Percentiles rank a stretch among this genome's conserved stretches.
Evolutionary conservation across 768 basidiomycete species (phyloP).

Genomic region (Leccinellum albellum): DNA sequence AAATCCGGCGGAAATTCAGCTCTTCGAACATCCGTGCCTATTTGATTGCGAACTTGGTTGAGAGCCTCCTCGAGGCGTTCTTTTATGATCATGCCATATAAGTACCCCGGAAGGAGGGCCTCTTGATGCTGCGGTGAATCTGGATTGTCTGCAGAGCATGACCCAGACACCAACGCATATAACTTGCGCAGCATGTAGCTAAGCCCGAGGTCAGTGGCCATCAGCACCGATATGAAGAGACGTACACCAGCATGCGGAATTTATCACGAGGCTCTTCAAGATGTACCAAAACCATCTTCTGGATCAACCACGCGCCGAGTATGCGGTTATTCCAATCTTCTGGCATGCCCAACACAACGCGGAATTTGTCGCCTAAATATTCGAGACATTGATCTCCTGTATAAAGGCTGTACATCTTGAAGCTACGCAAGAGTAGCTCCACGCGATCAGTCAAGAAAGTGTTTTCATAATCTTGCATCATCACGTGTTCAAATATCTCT

Average conservation of each 20-base stretch:
- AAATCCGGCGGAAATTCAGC: conserved; percentile 80
- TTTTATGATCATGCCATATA: conserved; percentile 98
- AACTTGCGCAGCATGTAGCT: conserved; percentile 98
- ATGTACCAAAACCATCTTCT: conserved; percentile 88
- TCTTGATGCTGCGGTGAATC: conserved; percentile 99
- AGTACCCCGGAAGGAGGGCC: conserved; percentile 84
- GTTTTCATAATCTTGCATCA: conserved; percentile 96
- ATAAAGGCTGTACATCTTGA: conserved; percentile 86
- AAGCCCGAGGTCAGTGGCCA: conserved; percentile 7
- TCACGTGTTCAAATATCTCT: conserved; percentile 94
- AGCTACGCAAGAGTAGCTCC: conserved; percentile 88
- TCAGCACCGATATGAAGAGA: neutral
- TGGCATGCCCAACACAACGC: conserved; percentile 84
- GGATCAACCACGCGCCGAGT: conserved; percentile 78
- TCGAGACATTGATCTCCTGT: conserved; percentile 91
- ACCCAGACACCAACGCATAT: conserved; percentile 84
- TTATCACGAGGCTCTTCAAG: conserved; percentile 85
- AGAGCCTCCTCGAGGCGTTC: conserved; percentile 92
- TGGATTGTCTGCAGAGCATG: conserved; percentile 92
- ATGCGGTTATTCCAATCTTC: conserved; percentile 89
- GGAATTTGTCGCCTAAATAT: conserved; percentile 95
- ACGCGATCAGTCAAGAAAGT: conserved; percentile 98
- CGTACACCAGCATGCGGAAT: conserved; percentile 87
- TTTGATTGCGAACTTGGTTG: conserved; percentile 63
- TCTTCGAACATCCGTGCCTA: conserved; percentile 70